Evolutionary conservation across 306 rosid species (phyloP), one percentile per base, ranked within the genome.

Genomic region (Ormosia emarginata): DNA sequence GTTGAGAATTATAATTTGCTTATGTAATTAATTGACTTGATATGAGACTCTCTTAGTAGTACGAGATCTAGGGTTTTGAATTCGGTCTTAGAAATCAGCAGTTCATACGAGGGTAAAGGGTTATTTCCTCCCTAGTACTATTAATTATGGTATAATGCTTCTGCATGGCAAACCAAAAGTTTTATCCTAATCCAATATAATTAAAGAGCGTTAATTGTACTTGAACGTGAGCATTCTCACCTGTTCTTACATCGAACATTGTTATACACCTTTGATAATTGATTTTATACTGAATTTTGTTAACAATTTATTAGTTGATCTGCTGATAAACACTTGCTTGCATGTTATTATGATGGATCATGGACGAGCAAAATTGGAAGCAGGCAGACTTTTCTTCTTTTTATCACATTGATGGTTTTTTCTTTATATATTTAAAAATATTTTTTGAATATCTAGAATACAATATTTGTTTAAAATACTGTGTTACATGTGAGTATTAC

Each of bases 151-250:
- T 89, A 92, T 82, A 90, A 88, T 84, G 92, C 86, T 80, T 90
- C 86, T 88, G 88, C 87, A 87, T 88, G 95, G 91, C 93, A 81
- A 86, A 78, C 82, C 77, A 63, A 34, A 82, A 77, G 49, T 89
- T 67, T 83, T 65, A 47, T 87, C 78, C 71, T 87, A 81, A 82
- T 79, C 79, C 77, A 76, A 53, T 83, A 74, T 84, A 72, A 56
- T 74, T 84, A 66, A 79, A 71, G 71, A 58, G 68, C 75, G 68
- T 61, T 77, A 58, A 68, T 61, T 82, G 82, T 85, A 82, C 77
- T 83, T 85, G 76, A 88, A 37, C 81, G 78, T 85, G 81, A 86
- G 76, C 77, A 66, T 77, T 81, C 83, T 77, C 78, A 77, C 77
- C 56, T 85, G 81, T 47, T 30, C 37, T 61, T 67, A 24, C 24